These are phyloP conservation scores for Leptographium wingfieldii DNA, from an alignment of 2,329 filamentous ascomycete genomes.

Conservation along the genomic window DNA sequence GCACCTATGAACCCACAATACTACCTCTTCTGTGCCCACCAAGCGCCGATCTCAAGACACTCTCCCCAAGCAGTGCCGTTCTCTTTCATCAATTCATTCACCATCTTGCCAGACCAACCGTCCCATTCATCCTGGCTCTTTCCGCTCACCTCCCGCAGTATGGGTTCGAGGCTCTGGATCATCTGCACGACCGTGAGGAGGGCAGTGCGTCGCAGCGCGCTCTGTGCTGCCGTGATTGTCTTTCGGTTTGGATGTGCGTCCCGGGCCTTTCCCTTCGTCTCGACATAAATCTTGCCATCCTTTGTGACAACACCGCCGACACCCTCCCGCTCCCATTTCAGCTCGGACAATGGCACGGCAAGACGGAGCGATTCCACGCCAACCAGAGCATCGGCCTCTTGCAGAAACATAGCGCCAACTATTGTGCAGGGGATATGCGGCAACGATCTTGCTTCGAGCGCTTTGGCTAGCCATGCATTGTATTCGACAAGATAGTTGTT, in stretches of 20 bases:
- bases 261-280: slow-evolving; percentile 25
- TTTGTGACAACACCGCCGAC: slow-evolving; percentile 50
- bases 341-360: slow-evolving; percentile 74
- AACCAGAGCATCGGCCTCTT: slow-evolving; percentile 60
- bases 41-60: slow-evolving; percentile 76
- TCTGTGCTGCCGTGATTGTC: slow-evolving; percentile 53
- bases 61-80: slow-evolving; percentile 72
- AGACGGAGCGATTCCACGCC: slow-evolving; percentile 63
- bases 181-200: slow-evolving; percentile 68
- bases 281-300: slow-evolving; percentile 47
- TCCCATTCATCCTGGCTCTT: slow-evolving; percentile 92
- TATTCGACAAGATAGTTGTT: slow-evolving; percentile 76
- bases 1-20: not conserved
- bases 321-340: slow-evolving; percentile 76
- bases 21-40: slow-evolving; percentile 66
- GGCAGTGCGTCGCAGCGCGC: slow-evolving; percentile 65
- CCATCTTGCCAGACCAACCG: slow-evolving; percentile 78
- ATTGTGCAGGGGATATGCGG: slow-evolving; percentile 66
- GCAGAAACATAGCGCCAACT: slow-evolving; percentile 63
- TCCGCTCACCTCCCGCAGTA: slow-evolving; percentile 68
- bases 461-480: slow-evolving; percentile 69
- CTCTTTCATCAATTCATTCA: slow-evolving; percentile 67
- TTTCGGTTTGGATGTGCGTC: slow-evolving; percentile 10
- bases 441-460: slow-evolving; percentile 58
- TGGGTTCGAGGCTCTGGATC: slow-evolving; percentile 74